phyloP scores from a whole-genome alignment of 768 basidiomycete species.

The Hygrophoropsis aurantiaca region DNA sequence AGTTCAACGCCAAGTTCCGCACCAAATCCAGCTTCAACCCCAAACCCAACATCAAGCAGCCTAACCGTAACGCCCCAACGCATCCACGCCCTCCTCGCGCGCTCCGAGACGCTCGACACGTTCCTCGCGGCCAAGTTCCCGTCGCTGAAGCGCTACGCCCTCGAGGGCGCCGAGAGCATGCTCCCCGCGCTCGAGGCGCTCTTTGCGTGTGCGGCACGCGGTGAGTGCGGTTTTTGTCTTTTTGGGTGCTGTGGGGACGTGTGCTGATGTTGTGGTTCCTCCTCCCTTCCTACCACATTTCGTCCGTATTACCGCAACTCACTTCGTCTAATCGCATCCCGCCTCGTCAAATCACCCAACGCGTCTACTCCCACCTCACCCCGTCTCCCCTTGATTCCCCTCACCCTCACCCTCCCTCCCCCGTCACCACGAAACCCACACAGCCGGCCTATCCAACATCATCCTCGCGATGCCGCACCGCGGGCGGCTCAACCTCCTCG shows the following conservation, averaged over 20 bases:
- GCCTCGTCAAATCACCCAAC: too few relatives aligned
- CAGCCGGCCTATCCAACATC: slow-evolving; percentile 65
- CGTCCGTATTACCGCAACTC: too few relatives aligned
- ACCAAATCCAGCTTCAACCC: slow-evolving; percentile 32
- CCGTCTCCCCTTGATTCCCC: not conserved
- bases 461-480: slow-evolving; percentile 87
- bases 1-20: too few relatives aligned
- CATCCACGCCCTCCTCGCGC: slow-evolving; percentile 66
- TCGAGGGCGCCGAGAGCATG: slow-evolving; percentile 95
- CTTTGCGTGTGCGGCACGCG: slow-evolving; percentile 63
- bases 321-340: too few relatives aligned
- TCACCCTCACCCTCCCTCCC: too few relatives aligned
- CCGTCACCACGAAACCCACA: too few relatives aligned
- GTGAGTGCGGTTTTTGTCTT: slow-evolving; percentile 28
- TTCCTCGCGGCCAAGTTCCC: slow-evolving; percentile 89
- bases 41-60: slow-evolving; percentile 26
- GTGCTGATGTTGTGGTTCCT: too few relatives aligned
- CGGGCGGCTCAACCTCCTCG: slow-evolving; percentile 83
- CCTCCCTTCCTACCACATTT: slow-evolving; percentile 1
- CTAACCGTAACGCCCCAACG: slow-evolving; percentile 55
- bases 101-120: slow-evolving; percentile 80
- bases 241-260: not conserved
- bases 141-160: slow-evolving; percentile 81
- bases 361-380: not conserved
- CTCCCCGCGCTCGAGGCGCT: slow-evolving; percentile 80